A percentile compares a stretch with the other conserved stretches of the same genome.
phyloP scores from a whole-genome alignment of 2,329 filamentous ascomycete species.

The Cordyceps sp. region DNA sequence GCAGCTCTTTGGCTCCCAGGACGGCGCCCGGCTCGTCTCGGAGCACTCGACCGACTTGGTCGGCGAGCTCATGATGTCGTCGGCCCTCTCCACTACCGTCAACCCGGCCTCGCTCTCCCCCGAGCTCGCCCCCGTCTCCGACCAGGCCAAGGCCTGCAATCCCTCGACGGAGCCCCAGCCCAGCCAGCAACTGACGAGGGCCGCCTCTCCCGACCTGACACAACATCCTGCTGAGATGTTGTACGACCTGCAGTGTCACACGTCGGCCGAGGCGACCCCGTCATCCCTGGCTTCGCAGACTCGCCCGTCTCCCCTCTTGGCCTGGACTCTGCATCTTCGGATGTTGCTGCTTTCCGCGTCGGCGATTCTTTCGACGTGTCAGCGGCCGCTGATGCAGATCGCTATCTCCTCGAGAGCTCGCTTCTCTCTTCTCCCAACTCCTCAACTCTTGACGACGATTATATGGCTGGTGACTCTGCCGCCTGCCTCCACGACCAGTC shows the following conservation, averaged over 20 bases:
- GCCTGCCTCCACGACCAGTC: conserved; percentile 23
- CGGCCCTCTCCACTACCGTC: conserved; percentile 32
- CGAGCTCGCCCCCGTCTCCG: conserved; percentile 32
- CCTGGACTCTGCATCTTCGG: conserved; percentile 35
- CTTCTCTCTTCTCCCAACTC: conserved; percentile 58
- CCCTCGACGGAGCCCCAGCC: conserved; percentile 6
- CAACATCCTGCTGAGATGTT: conserved; percentile 99
- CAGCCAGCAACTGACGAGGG: conserved; percentile 11
- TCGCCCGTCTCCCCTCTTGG: conserved; percentile 19
- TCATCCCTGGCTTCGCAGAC: conserved; percentile 26
- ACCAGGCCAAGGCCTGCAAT: conserved; percentile 10
- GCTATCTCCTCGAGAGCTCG: conserved; percentile 60
- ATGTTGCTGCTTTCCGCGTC: conserved; percentile 50
- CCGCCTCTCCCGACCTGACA: conserved; percentile 71
- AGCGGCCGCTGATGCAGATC: conserved; percentile 55
- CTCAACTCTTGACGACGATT: conserved; percentile 48
- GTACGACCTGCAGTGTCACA: conserved; percentile 99
- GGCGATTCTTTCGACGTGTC: conserved; percentile 51
- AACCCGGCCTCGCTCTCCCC: conserved; percentile 47
- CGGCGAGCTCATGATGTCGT: conserved; percentile 24
- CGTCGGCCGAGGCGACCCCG: conserved; percentile 51
- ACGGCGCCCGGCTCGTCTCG: conserved; percentile 14
- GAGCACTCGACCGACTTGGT: conserved; percentile 18
- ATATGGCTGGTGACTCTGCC: conserved; percentile 45
- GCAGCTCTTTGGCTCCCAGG: conserved; percentile 36